phyloP scores from a whole-genome alignment of 1,284 basidiomycete genomes.

The Papiliotrema terrestris region DNA sequence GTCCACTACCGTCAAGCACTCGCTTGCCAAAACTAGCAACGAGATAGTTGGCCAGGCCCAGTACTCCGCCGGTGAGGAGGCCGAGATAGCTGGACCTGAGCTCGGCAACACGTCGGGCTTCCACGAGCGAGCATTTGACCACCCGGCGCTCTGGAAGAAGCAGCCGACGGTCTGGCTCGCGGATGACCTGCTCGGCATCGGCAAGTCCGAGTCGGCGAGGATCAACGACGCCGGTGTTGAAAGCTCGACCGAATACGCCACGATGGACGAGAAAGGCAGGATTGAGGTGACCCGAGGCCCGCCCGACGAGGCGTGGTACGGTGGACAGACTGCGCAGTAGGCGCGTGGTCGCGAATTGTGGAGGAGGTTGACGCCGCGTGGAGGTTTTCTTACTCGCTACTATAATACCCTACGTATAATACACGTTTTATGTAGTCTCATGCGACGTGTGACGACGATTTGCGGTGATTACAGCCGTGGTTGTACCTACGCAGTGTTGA shows the following conservation, averaged over 20 bases:
- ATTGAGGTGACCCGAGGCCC: slow-evolving; percentile 38
- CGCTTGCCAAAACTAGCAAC: slow-evolving; percentile 10
- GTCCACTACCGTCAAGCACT: slow-evolving; percentile 20
- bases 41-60: slow-evolving; percentile 9
- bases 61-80: slow-evolving; percentile 17
- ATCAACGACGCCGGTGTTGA: slow-evolving; percentile 43
- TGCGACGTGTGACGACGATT: no score
- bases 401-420: no score
- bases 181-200: slow-evolving; percentile 46
- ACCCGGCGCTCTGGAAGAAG: slow-evolving; percentile 50
- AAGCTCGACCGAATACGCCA: slow-evolving; percentile 41
- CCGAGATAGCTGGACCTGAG: slow-evolving; percentile 30
- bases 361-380: no score
- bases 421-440: no score
- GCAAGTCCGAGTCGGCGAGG: slow-evolving; percentile 38
- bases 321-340: slow-evolving; percentile 17
- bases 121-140: slow-evolving; percentile 45
- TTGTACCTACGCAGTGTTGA: no score
- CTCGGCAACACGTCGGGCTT: slow-evolving; percentile 40
- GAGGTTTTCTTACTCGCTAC: no score
- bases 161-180: slow-evolving; percentile 49
- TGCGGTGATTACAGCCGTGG: no score
- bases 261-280: slow-evolving; percentile 45
- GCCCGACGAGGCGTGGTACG: slow-evolving; percentile 46
- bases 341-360: no score